These are phyloP conservation scores for Ilyonectria mors-panacis DNA, from an alignment of 2,329 filamentous ascomycete genomes.

Conservation along the genomic window DNA sequence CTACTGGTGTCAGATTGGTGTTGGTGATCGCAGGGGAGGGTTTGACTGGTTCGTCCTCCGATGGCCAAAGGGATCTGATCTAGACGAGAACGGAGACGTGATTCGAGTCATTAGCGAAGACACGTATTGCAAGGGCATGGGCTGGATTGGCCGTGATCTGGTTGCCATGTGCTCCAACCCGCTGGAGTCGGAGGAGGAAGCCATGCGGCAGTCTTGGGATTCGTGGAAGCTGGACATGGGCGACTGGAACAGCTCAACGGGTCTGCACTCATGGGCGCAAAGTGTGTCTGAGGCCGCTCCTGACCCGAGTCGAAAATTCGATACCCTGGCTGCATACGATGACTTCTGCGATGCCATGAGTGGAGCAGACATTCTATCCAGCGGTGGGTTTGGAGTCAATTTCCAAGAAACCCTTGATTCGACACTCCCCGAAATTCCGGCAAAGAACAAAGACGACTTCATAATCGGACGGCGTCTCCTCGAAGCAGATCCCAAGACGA, in stretches of 20 bases:
- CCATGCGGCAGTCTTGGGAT: slow-evolving; percentile 75
- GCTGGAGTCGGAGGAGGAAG: slow-evolving; percentile 70
- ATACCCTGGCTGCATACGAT: slow-evolving; percentile 66
- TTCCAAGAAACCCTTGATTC: slow-evolving; percentile 72
- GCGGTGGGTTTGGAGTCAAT: slow-evolving; percentile 60
- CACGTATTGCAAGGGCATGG: slow-evolving; percentile 86
- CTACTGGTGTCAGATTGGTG: slow-evolving; percentile 97
- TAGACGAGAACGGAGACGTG: slow-evolving; percentile 76
- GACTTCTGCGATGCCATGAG: slow-evolving; percentile 74
- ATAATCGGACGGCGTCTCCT: slow-evolving; percentile 64
- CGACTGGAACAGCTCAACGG: slow-evolving; percentile 65
- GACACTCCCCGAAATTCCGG: slow-evolving; percentile 70
- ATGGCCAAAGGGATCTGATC: slow-evolving; percentile 80
- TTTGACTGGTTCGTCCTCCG: slow-evolving; percentile 90
- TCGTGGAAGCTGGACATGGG: slow-evolving; percentile 77
- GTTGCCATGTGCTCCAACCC: slow-evolving; percentile 53
- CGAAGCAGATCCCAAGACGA: slow-evolving; percentile 58
- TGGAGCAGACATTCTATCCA: slow-evolving; percentile 73
- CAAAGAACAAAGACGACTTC: slow-evolving; percentile 65
- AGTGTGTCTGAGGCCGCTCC: slow-evolving; percentile 35
- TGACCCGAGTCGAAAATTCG: slow-evolving; percentile 46
- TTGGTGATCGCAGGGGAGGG: slow-evolving; percentile 90
- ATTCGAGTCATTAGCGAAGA: slow-evolving; percentile 85
- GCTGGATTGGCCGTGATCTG: slow-evolving; percentile 77
- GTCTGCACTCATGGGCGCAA: slow-evolving; percentile 57